Base-by-base conservation (phyloP, 805 yeast species). In the Candida adriatica region DNA sequence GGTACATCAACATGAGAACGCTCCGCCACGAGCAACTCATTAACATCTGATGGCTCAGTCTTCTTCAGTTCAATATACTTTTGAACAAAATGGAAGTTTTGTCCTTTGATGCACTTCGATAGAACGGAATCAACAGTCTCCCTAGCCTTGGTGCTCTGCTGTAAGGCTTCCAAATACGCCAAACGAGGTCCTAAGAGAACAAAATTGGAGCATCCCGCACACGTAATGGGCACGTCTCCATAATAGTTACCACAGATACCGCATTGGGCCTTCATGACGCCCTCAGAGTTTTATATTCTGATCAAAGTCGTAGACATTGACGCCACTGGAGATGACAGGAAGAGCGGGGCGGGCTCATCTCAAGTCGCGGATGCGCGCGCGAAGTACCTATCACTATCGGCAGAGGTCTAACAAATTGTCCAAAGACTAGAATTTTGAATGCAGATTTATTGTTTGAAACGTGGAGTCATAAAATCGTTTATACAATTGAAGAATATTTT, bases 141-240 rank as follows among this genome's bases (percentile, higher is more conserved):
- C 19, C 31, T 39, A 0, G 35, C 23, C 8, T 20, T 13, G n/a
- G 38, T 26, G 6, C 36, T 27, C 13, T 35, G 31, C 13, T 19
- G 11, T 11, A 46, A 13, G 1, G 30, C 13, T 8, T 38, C 40
- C 9, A 46, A n/a, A 24, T 44, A 46, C 16, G 32, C 24, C 22
- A 47, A 13, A 16, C 41, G 44, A 3, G 42, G 35, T 15, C 29
- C 27, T 6, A 49, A 21, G 3, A 44, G 16, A 8, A 24, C 27
- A 7, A 27, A 35, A 13, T 38, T 35, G 15, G 39, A 31, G 28
- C 54, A 49, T 2, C 30, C 14, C 2, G 43, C 8, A 18, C 52
- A 49, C 5, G 27, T 7, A 21, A 37, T 29, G 13, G 35, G 20
- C 10, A 11, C 8, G 8, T 11, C 22, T 8, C 11, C 11, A 11